These are phyloP conservation scores for Leccinum pellstonianum DNA, from an alignment of 768 basidiomycete genomes.

Conservation along the genomic window DNA sequence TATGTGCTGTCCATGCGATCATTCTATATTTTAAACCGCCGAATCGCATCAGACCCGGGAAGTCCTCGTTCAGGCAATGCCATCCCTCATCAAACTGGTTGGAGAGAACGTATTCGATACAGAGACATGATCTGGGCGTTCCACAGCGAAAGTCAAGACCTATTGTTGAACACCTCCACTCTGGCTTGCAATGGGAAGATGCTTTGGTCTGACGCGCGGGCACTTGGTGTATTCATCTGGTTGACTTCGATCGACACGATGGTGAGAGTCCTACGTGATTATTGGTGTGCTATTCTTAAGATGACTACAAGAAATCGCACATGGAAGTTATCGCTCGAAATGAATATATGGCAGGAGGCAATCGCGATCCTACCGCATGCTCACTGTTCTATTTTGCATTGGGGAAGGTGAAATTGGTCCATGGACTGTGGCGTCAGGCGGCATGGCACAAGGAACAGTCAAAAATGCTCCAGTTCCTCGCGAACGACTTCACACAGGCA, in stretches of 20 bases:
- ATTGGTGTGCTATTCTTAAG: constrained; percentile 1
- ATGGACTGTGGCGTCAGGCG: constrained; percentile 94
- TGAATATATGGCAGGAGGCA: constrained; percentile 85
- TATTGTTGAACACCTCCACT: constrained; percentile 70
- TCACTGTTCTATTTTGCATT: constrained; percentile 94
- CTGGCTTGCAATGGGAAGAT: constrained; percentile 81
- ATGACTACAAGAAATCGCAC: constrained; percentile 60
- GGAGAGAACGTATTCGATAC: constrained; percentile 78
- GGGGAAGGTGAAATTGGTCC: constrained; percentile 88
- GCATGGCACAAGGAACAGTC: constrained; percentile 89
- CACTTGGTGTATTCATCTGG: constrained; percentile 88
- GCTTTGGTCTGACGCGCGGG: constrained; percentile 85
- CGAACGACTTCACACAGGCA: constrained; percentile 81
- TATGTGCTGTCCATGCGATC: constrained; percentile 92
- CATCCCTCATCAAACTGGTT: constrained; percentile 48
- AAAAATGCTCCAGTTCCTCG: constrained; percentile 87
- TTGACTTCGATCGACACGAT: constrained; percentile 72
- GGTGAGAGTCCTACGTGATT: constrained; percentile 46
- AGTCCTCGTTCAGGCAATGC: constrained; percentile 45
- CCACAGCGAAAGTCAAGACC: constrained; percentile 90
- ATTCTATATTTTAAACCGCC: constrained; percentile 80
- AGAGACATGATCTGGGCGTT: constrained; percentile 98
- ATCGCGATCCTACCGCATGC: constrained; percentile 84
- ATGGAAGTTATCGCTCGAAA: constrained; percentile 89
- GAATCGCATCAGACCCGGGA: constrained; percentile 47